Base-by-base conservation (phyloP, 805 yeast species). In the Hanseniaspora mollemarum region DNA sequence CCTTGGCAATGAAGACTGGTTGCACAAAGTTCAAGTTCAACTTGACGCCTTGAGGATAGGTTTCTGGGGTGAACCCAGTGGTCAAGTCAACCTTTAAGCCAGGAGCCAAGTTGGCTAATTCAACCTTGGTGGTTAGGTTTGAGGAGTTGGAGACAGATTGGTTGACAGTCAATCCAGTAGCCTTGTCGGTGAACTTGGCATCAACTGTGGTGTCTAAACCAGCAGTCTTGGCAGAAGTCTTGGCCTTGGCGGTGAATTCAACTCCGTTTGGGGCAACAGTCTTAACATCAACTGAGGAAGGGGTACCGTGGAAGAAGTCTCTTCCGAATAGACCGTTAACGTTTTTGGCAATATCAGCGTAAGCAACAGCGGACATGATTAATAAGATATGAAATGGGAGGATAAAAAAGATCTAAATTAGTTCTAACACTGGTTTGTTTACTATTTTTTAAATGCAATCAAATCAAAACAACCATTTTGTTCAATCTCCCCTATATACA, bases 141-240 rank as follows among this genome's bases (percentile, higher is more conserved):
- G 90, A 90, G 69, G 94, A 82, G 62, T 94, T 86, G 74, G 88
- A 82, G 96, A 97, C 88, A 66, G 96, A 95, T 76, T 92, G 97
- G 60, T 96, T 87, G 65, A 92, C 73, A 58, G 96, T 80, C 64
- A 92, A 75, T 57, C 96, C 96, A 56, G 92, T 74, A 56, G 87
- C 76, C 76, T 87, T 87, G 79, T 92, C 98, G 55, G 84, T 71
- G 76, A 82, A 85, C 75, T 85, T 87, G 62, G 94, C 84, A 72
- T 92, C 97, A 54, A 92, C 72, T 64, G 83, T 78, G 60, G 95
- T 94, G 56, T 88, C 80, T 60, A 92, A 79, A 60, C 94, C 73
- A 66, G 83, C 81, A 65, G 80, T 85, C 71, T 78, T 79, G 62
- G 79, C 76, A 62, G 81, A 76, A 57, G 81, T 75, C 74, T 87